phyloP scores from a whole-genome alignment of 371 early-diverging fungal genomes.

The Apophysomyces ossiformis region DNA sequence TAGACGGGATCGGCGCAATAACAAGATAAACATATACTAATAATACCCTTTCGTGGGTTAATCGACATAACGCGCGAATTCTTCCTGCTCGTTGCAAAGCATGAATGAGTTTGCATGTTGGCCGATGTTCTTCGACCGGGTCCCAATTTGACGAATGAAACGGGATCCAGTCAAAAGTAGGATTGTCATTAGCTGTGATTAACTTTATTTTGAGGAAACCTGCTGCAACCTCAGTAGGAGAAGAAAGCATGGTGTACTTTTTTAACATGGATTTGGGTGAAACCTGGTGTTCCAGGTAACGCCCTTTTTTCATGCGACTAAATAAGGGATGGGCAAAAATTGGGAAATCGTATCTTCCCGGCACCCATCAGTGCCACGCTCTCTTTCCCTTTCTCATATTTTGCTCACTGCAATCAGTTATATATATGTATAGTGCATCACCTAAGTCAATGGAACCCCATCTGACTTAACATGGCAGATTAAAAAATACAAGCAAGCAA shows the following conservation, averaged over 20 bases:
- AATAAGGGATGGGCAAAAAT: no score
- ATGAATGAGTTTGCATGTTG: constrained; percentile 9
- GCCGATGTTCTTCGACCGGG: background rate
- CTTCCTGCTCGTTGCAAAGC: background rate
- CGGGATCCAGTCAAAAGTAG: background rate
- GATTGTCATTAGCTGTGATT: background rate
- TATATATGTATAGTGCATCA: no score
- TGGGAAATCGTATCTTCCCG: no score
- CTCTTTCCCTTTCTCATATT: no score
- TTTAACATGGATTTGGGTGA: background rate
- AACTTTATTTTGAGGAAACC: background rate
- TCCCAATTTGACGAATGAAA: background rate
- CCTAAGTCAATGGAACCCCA: no score
- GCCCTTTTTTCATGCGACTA: no score
- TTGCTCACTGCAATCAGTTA: no score
- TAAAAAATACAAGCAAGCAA: no score
- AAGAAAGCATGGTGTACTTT: background rate
- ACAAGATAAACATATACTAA: background rate
- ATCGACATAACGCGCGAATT: background rate
- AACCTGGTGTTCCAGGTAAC: background rate
- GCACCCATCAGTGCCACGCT: no score
- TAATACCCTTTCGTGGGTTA: background rate
- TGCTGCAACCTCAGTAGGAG: background rate
- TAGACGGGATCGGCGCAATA: background rate
- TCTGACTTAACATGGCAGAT: no score